Conservation (phyloP, 176 grass and related monocot genomes). For the Ensete ventricosum region DNA sequence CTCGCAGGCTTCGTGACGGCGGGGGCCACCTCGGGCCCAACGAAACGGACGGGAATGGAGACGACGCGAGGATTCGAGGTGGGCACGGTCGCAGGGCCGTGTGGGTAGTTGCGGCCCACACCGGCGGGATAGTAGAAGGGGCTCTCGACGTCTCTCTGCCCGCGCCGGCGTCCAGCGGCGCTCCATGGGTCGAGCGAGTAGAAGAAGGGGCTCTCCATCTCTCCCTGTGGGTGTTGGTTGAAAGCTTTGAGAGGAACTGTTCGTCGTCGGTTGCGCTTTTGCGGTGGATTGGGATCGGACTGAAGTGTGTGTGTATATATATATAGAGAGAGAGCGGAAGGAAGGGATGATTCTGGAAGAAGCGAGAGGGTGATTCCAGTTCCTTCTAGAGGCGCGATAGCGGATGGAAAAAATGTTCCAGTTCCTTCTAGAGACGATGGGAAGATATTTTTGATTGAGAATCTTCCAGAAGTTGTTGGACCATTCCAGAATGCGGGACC, state of each 20-base stretch:
- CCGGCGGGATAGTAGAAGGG: not conserved
- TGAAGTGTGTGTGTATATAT: too few species aligned
- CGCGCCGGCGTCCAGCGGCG: not conserved
- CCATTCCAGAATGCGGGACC: too few species aligned
- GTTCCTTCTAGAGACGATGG: too few species aligned
- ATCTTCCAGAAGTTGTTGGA: too few species aligned
- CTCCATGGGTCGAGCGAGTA: not conserved
- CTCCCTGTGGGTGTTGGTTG: not conserved
- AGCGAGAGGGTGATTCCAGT: not conserved
- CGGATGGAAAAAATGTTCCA: too few species aligned
- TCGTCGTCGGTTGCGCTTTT: too few species aligned
- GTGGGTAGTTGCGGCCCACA: too few species aligned
- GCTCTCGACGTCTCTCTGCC: not conserved
- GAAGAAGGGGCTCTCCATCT: conserved; percentile 1
- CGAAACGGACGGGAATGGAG: not conserved
- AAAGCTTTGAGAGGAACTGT: not conserved
- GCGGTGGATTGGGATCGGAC: too few species aligned
- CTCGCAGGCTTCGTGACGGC: not conserved
- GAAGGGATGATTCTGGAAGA: not conserved
- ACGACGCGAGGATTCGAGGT: not conserved
- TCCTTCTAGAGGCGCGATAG: too few species aligned
- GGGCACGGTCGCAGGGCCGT: not conserved
- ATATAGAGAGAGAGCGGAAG: not conserved
- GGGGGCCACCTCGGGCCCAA: not conserved
- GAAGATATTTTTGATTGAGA: too few species aligned